Conservation (phyloP, 306 rosid genomes). For the Cucurbita moschata region DNA sequence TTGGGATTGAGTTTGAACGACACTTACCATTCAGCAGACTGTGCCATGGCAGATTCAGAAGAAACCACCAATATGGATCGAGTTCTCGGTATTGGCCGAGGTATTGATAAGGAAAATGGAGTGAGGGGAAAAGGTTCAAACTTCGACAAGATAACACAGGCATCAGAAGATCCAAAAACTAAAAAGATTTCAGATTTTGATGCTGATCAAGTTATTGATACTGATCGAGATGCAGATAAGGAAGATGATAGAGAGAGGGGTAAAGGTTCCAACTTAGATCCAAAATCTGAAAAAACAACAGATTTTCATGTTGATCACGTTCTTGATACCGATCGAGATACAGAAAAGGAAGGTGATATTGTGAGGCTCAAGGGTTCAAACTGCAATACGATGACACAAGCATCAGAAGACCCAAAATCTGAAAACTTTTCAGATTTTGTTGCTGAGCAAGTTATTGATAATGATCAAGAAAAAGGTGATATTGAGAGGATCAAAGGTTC, state of each 20-base stretch:
- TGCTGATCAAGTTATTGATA: not conserved
- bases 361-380: not conserved
- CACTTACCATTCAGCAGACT: not conserved
- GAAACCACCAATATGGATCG: not conserved
- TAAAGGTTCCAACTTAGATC: conserved; percentile 12
- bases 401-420: conserved; percentile 21
- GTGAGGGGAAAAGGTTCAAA: not conserved
- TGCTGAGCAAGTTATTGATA: not conserved
- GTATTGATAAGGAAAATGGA: conserved; percentile 12
- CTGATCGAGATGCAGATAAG: conserved; percentile 7
- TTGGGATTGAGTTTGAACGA: not conserved
- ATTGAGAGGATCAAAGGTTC: not conserved
- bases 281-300: conserved; percentile 19
- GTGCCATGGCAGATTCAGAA: conserved; percentile 1
- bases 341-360: conserved; percentile 21
- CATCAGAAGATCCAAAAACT: conserved; percentile 19
- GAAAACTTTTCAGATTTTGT: not conserved
- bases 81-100: not conserved
- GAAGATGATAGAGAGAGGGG: conserved; percentile 20
- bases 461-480: conserved; percentile 12
- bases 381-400: not conserved
- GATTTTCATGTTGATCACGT: not conserved
- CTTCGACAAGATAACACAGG: not conserved
- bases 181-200: conserved; percentile 11
- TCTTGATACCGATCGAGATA: not conserved